phyloP scores from a whole-genome alignment of 2,329 filamentous ascomycete genomes.

The Pyrenophora teres region DNA sequence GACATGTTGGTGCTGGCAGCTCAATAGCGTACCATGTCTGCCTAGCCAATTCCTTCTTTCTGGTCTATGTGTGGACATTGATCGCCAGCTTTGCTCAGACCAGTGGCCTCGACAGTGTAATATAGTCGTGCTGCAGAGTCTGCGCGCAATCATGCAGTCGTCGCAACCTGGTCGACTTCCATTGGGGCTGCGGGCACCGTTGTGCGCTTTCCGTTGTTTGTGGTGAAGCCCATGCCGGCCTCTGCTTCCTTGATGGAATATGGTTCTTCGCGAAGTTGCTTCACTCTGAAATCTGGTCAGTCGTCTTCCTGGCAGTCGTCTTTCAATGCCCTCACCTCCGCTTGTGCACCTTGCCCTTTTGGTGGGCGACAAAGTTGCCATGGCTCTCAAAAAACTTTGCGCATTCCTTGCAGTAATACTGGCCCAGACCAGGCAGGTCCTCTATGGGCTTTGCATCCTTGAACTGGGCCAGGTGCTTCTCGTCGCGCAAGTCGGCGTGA shows the following conservation, averaged over 20 bases:
- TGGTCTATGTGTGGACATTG: no score
- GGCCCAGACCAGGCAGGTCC: slow-evolving; percentile 84
- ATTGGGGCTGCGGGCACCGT: slow-evolving; percentile 35
- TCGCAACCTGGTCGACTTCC: slow-evolving; percentile 39
- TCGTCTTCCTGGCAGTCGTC: neutral
- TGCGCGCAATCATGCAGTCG: neutral
- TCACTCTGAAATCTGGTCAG: slow-evolving; percentile 62
- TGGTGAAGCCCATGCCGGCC: slow-evolving; percentile 72
- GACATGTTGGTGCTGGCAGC: neutral
- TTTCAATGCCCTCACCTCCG: slow-evolving; percentile 63
- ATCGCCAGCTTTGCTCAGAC: no score
- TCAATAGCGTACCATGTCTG: no score
- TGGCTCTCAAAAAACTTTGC: slow-evolving; percentile 96
- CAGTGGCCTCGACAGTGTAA: no score
- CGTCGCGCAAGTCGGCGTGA: slow-evolving; percentile 76
- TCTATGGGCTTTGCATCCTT: slow-evolving; percentile 79
- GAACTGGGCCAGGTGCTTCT: slow-evolving; percentile 79
- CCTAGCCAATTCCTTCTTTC: no score
- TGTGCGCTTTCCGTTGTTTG: slow-evolving; percentile 65
- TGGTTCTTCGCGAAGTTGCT: slow-evolving; percentile 79
- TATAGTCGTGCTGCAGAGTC: no score
- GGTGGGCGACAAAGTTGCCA: slow-evolving; percentile 73
- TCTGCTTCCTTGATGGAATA: slow-evolving; percentile 87
- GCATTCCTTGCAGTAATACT: slow-evolving; percentile 88
- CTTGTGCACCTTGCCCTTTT: slow-evolving; percentile 90